phyloP scores from a whole-genome alignment of 169 alveolate genomes.

The Besnoitia besnoiti region DNA sequence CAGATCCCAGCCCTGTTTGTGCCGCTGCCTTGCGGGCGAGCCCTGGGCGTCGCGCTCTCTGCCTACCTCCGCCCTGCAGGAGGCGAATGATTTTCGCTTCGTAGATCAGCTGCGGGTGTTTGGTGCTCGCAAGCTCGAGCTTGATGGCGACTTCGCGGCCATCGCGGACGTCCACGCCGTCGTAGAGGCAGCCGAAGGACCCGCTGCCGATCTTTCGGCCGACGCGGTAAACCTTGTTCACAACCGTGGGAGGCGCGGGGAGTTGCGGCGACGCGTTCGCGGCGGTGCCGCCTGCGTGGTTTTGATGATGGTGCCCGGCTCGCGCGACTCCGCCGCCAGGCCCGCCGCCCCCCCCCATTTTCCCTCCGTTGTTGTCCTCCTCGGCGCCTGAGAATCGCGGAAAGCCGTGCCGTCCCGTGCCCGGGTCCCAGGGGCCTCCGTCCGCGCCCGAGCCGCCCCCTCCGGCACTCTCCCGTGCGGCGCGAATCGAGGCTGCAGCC shows the following conservation, averaged over 20 bases:
- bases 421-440: too few species aligned
- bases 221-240: slow-evolving; percentile 59
- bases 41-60: too few species aligned
- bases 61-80: slow-evolving; percentile 94
- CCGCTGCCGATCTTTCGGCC: slow-evolving; percentile 98
- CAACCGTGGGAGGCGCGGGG: slow-evolving; percentile 42
- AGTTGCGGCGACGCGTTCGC: not conserved
- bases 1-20: too few species aligned
- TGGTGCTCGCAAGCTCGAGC: slow-evolving; percentile 85
- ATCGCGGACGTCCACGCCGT: slow-evolving; percentile 86
- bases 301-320: not conserved
- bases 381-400: not conserved
- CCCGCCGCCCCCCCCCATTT: not conserved
- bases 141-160: slow-evolving; percentile 96
- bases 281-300: not conserved
- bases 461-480: too few species aligned
- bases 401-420: too few species aligned
- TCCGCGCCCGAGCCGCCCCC: too few species aligned
- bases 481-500: too few species aligned
- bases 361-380: not conserved
- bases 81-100: slow-evolving; percentile 93
- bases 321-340: not conserved
- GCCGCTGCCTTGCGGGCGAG: too few species aligned
- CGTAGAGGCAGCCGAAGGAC: slow-evolving; percentile 96
- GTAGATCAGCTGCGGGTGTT: slow-evolving; percentile 95